Percentiles rank a stretch among this genome's conserved stretches.
These are phyloP conservation scores for Ophiostoma ulmi DNA, from an alignment of 2,329 filamentous ascomycete species.

Conservation along the genomic window DNA sequence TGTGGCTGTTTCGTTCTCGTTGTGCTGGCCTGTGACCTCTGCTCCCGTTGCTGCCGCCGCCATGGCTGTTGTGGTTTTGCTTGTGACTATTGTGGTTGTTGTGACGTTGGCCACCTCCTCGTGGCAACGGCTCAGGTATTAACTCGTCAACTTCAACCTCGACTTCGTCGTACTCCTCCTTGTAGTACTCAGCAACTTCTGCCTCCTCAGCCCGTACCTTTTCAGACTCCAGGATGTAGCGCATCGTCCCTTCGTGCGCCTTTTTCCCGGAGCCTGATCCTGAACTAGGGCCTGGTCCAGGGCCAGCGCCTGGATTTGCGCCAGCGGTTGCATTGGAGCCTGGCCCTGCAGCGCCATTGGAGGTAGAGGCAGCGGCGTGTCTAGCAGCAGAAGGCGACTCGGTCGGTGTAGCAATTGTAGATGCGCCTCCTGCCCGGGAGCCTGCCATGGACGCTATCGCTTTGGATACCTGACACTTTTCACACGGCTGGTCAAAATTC, in stretches of 20 bases:
- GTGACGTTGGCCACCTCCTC: not conserved
- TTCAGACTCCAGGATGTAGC: slow-evolving; percentile 82
- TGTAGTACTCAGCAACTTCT: slow-evolving; percentile 63
- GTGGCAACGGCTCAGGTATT: slow-evolving; percentile 34
- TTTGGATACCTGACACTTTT: not conserved
- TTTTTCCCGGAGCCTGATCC: slow-evolving; percentile 39
- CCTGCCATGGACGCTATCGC: not conserved
- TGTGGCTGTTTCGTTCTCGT: slow-evolving; percentile 20
- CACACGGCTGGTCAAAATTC: slow-evolving; percentile 1
- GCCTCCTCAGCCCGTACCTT: slow-evolving; percentile 67
- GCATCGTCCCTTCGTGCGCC: slow-evolving; percentile 66
- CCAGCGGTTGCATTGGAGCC: not conserved
- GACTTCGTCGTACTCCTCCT: slow-evolving; percentile 69
- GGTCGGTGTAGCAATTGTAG: not conserved
- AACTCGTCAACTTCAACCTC: slow-evolving; percentile 71
- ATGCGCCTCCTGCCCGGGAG: not conserved
- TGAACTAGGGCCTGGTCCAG: not conserved
- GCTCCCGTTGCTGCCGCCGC: not conserved
- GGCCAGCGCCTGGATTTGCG: not conserved
- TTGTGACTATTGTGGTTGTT: not conserved
- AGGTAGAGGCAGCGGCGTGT: not conserved
- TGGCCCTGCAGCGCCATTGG: not conserved
- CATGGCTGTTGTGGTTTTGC: not conserved
- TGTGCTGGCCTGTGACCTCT: slow-evolving; percentile 11
- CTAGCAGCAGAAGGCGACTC: not conserved